Base-by-base conservation (phyloP, 148 eudicot genomes). In the Rhododendron ferrugineum region DNA sequence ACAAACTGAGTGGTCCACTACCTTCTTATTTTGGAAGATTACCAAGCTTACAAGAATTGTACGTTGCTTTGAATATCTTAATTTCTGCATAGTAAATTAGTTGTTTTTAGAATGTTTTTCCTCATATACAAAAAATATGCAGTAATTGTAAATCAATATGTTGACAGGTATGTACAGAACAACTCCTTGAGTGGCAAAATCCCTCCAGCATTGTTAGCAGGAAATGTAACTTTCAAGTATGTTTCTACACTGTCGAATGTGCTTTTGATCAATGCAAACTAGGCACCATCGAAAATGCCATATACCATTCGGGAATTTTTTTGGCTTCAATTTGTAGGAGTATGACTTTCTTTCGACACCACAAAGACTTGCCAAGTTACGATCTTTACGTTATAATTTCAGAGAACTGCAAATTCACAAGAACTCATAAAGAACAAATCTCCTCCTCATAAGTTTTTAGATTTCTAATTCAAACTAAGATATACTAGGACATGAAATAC, bases 131-230 rank as follows among this genome's bases (percentile, higher is more conserved):
- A 20, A 22, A 54, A 84, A 20, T 58, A 40, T 23, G 78, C 68
- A 40, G 46, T 82, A 79, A 84, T 40, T 73, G 58, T 84, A 30
- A 30, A 74, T 62, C 58, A 18, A 34, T 40, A 78, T 78, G 22
- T 26, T 90, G 87, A 79, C 93, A 97, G 99, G 90, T 90, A 94
- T 89, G 88, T 97, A 72, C 94, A 97, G 92, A 97, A 97, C 92
- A 97, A 97, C 91, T 88, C 84, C 81, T 90, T 97, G 85, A 92
- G 89, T 58, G 98, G 98, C 79, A 88, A 90, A 83, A 95, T 97
- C 86, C 99, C 96, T 80, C 87, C 91, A 50, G 90, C 90, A 82
- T 76, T 97, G 88, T 84, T 93, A 76, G 84, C 85, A 82, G 90
- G 89, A 88, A 92, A 92, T 86, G 49, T 97, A 68, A 80, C 88